phyloP scores from a whole-genome alignment of 2,329 filamentous ascomycete species.

The Triangularia setosa region DNA sequence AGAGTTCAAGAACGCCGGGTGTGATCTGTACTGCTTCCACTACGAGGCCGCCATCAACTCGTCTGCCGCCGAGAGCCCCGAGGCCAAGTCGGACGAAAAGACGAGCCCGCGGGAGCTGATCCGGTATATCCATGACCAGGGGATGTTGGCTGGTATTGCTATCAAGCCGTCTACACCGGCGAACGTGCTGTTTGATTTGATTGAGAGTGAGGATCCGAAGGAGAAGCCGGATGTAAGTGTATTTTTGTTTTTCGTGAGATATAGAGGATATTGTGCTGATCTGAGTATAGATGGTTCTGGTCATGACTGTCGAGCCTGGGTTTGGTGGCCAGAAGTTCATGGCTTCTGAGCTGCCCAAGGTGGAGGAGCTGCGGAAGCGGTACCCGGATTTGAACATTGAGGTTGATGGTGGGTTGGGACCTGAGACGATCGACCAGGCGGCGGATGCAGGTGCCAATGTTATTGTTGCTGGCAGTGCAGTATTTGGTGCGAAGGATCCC shows the following conservation, averaged over 20 bases:
- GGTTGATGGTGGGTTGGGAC: constrained; percentile 84
- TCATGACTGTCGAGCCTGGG: constrained; percentile 97
- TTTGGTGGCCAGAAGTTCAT: constrained; percentile 99
- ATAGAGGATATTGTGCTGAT: neutral
- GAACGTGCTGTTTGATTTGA: constrained; percentile 85
- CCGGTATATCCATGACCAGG: constrained; percentile 81
- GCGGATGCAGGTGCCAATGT: constrained; percentile 96
- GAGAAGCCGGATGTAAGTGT: constrained; percentile 88
- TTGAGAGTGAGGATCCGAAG: constrained; percentile 66
- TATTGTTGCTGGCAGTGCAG: constrained; percentile 92
- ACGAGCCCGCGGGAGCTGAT: constrained; percentile 84
- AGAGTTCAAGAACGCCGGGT: constrained; percentile 89
- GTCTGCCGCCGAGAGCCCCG: constrained; percentile 76
- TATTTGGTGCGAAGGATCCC: constrained; percentile 89
- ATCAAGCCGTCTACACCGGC: constrained; percentile 91
- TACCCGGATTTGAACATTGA: constrained; percentile 96
- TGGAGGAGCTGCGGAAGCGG: constrained; percentile 71
- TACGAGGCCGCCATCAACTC: constrained; percentile 88
- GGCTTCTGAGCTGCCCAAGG: constrained; percentile 92
- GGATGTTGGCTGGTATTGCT: constrained; percentile 87
- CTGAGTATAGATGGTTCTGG: constrained; percentile 76
- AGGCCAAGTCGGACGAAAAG: constrained; percentile 61
- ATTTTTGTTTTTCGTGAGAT: neutral
- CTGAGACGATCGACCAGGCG: constrained; percentile 86
- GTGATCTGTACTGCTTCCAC: constrained; percentile 99